These are phyloP conservation scores for Saccharum spontaneum DNA, from an alignment of 176 grass and related monocot species.

Conservation along the genomic window DNA sequence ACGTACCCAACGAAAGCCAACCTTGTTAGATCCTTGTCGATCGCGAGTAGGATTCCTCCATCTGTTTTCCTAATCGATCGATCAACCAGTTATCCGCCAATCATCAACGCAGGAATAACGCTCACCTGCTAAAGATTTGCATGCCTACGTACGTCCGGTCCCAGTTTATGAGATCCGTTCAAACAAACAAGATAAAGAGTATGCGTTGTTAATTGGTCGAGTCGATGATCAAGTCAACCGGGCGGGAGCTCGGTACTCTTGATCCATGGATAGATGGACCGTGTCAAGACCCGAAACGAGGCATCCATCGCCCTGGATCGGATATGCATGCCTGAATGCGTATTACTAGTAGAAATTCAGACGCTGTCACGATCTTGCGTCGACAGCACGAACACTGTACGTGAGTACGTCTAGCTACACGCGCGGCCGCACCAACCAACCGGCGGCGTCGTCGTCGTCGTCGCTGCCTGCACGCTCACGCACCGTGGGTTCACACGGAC, in stretches of 20 bases:
- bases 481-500: slow-evolving; percentile 14
- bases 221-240: background rate
- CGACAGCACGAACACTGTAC: background rate
- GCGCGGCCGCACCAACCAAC: background rate
- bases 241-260: background rate
- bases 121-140: background rate
- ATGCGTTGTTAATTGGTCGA: background rate
- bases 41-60: no score
- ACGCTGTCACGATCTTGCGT: background rate
- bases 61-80: background rate
- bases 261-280: background rate
- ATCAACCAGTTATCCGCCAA: background rate
- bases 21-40: background rate
- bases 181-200: background rate
- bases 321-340: background rate
- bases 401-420: background rate
- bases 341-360: background rate
- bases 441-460: background rate
- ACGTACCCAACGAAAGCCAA: slow-evolving; percentile 3
- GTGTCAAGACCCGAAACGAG: background rate
- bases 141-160: background rate
- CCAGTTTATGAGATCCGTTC: background rate
- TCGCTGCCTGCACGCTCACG: background rate
- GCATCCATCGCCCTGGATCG: background rate
- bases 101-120: background rate